phyloP scores from a whole-genome alignment of 1,284 basidiomycete species.

The Puccinia triticina region DNA sequence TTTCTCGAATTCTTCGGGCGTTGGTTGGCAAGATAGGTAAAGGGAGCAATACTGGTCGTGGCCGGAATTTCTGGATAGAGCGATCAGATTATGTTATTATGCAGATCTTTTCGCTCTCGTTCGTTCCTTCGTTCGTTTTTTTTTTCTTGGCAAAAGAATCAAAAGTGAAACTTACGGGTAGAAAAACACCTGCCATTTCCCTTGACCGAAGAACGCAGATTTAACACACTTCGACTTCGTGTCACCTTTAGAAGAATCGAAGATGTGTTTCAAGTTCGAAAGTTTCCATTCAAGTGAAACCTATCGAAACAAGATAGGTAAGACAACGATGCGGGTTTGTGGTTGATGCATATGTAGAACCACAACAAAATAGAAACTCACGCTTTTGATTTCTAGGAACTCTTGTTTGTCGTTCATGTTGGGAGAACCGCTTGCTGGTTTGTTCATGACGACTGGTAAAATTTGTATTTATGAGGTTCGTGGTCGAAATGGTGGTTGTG shows the following conservation, averaged over 20 bases:
- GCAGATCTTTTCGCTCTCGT: too few species aligned
- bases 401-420: slow-evolving; percentile 28
- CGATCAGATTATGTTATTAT: background rate
- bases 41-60: slow-evolving; percentile 57
- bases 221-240: slow-evolving; percentile 61
- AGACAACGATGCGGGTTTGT: background rate
- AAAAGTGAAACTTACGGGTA: slow-evolving; percentile 53
- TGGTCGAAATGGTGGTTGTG: background rate
- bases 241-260: slow-evolving; percentile 60
- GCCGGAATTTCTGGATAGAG: slow-evolving; percentile 29
- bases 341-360: background rate
- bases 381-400: slow-evolving; percentile 44
- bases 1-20: slow-evolving; percentile 56
- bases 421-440: background rate
- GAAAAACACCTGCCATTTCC: slow-evolving; percentile 58
- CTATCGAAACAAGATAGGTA: slow-evolving; percentile 28
- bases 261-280: slow-evolving; percentile 59
- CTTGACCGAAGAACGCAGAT: slow-evolving; percentile 55
- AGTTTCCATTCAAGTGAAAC: slow-evolving; percentile 59
- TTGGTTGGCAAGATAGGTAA: slow-evolving; percentile 59
- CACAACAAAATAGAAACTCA: background rate
- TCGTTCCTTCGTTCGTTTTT: too few species aligned
- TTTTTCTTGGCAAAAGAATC: background rate
- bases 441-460: background rate
- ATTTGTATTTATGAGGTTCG: background rate